These are phyloP conservation scores for Xylaria polymorpha DNA, from an alignment of 2,329 filamentous ascomycete genomes.

Conservation along the genomic window DNA sequence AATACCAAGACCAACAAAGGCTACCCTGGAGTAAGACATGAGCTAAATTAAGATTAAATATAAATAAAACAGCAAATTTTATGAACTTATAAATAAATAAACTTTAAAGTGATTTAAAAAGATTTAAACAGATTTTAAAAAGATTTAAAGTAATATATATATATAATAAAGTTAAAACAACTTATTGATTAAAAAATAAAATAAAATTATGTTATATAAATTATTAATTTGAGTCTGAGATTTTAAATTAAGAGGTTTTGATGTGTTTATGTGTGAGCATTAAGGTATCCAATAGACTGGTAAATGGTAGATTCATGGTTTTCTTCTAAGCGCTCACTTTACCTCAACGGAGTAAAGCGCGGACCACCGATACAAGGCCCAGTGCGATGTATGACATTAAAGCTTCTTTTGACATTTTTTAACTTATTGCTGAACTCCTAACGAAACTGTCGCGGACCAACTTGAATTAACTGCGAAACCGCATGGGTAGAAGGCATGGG, in stretches of 20 bases:
- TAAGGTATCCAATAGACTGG: neutral
- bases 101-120: neutral
- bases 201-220: no score
- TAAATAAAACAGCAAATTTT: neutral
- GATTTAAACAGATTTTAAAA: no score
- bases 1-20: neutral
- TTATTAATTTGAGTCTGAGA: no score
- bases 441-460: no score
- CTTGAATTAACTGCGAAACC: neutral
- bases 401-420: neutral
- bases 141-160: no score
- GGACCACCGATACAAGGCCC: neutral
- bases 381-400: neutral
- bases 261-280: neutral
- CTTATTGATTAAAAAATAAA: no score
- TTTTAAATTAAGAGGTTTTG: no score
- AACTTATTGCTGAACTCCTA: neutral
- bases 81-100: neutral
- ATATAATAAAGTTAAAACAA: no score
- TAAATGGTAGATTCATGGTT: neutral
- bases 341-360: no score
- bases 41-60: neutral
- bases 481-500: neutral
- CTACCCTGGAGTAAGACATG: neutral
- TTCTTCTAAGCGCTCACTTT: conserved; percentile 5